Evolutionary conservation across 1,284 basidiomycete genomes (phyloP), one percentile per base, ranked within the genome.

Genomic region (Pascua guehoae): DNA sequence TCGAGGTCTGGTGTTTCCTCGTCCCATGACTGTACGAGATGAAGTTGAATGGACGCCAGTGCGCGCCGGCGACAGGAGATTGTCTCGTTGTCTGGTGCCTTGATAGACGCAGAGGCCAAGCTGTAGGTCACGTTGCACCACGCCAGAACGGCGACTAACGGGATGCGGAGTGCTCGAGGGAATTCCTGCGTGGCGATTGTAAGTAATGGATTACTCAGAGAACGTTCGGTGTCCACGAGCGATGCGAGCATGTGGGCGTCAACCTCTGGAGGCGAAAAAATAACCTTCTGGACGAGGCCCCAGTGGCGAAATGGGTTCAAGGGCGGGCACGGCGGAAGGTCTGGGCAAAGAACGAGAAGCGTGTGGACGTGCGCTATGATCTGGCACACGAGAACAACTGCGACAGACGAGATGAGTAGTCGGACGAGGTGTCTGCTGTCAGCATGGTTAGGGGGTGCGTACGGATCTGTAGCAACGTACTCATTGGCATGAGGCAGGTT

Each of bases 21-120:
- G 51, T 68, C 70, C 4, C 63, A 56, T 32, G 24, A 44, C 15
- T 60, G 57, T 8, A 56, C 39, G 10, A 73, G 63, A 45, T 71
- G 69, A 15, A 58, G 41, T 42, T 66, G 57, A 43, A 72, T 63
- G 7, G 58, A 54, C 2, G 58, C 45, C 18, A 71, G 58, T 0
- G 54, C 48, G 2, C 58, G 49, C 0, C 49, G 48, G 12, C 52
- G 58, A 0, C 37, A 36, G 2, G 18, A 12, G n/a, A 51, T 24
- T 8, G 39, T 45, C 36, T 39, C 40, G 8, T 54, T 40, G 16
- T 45, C 47, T 4, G 32, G 18, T 9, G 17, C 39, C 17, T 47
- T 24, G 36, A 9, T 18, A 7, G 36, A 36, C 8, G 39, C 24
- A 18, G 14, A 47, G 8, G 44, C 47, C 7, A 52, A 12, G 8